phyloP scores from a whole-genome alignment of 2,329 filamentous ascomycete species.

The Trichoderma pleuroti region DNA sequence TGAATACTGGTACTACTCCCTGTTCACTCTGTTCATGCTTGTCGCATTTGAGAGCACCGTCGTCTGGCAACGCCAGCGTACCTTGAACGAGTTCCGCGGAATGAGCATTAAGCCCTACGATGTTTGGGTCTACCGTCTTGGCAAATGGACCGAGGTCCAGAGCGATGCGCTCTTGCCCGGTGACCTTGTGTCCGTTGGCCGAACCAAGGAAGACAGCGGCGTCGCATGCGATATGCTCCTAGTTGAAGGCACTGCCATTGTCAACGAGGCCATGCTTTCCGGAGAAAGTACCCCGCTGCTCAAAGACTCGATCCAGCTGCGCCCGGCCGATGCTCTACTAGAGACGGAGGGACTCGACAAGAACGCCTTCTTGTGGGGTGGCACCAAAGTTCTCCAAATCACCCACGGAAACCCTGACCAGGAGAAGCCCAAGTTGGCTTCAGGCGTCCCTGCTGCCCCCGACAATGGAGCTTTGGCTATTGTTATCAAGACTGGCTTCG shows the following conservation, averaged over 20 bases:
- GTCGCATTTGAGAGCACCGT: conserved; percentile 97
- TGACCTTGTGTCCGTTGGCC: conserved; percentile 85
- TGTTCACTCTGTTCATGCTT: conserved; percentile 98
- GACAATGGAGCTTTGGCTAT: conserved; percentile 93
- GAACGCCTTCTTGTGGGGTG: conserved; percentile 93
- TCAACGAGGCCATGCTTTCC: conserved; percentile 99
- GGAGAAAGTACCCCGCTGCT: conserved; percentile 95
- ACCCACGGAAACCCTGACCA: conserved; percentile 80
- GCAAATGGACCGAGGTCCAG: conserved; percentile 82
- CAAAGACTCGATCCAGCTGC: conserved; percentile 91
- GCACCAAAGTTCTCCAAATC: conserved; percentile 94
- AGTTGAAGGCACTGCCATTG: conserved; percentile 91
- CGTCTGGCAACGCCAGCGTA: conserved; percentile 97
- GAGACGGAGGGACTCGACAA: conserved; percentile 93
- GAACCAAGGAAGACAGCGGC: conserved; percentile 94
- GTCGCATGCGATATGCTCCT: conserved; percentile 97
- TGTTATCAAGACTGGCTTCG: conserved; percentile 95
- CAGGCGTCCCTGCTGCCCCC: conserved; percentile 77
- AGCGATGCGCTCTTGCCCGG: conserved; percentile 92
- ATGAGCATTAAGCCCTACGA: conserved; percentile 99
- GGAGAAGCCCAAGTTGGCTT: conserved; percentile 65
- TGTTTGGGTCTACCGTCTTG: conserved; percentile 82
- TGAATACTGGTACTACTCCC: conserved; percentile 99
- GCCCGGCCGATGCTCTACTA: conserved; percentile 73
- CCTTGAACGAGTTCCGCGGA: conserved; percentile 90